These are phyloP conservation scores for Cytospora chrysosperma DNA, from an alignment of 2,329 filamentous ascomycete species.

Conservation along the genomic window DNA sequence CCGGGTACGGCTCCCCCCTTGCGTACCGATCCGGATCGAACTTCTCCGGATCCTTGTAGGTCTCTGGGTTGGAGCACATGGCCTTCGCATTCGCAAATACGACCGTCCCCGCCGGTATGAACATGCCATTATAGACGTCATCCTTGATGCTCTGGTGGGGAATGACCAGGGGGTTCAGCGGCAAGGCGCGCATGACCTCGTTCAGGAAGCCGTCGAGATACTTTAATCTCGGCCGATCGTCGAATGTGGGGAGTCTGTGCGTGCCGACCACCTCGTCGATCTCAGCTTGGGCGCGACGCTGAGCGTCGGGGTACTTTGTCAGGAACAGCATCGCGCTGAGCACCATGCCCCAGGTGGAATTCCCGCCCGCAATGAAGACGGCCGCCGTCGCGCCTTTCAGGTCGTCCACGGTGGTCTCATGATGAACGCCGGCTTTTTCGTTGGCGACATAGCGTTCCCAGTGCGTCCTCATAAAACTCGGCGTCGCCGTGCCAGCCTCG, in stretches of 20 bases:
- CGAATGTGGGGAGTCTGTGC: constrained; percentile 44
- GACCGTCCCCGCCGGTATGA: constrained; percentile 54
- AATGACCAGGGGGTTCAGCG: constrained; percentile 49
- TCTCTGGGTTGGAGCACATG: constrained; percentile 42
- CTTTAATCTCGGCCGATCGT: constrained; percentile 42
- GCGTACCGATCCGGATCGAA: constrained; percentile 50
- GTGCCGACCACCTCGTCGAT: constrained; percentile 48
- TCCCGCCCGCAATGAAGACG: constrained; percentile 47
- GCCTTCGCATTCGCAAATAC: constrained; percentile 39
- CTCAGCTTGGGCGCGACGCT: constrained; percentile 45
- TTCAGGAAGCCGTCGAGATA: constrained; percentile 48
- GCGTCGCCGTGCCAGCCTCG: constrained; percentile 33
- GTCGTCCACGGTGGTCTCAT: constrained; percentile 41
- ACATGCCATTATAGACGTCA: constrained; percentile 56
- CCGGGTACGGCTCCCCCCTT: constrained; percentile 45
- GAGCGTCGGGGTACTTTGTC: constrained; percentile 42
- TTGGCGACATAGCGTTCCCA: constrained; percentile 32
- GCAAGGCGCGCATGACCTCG: constrained; percentile 46
- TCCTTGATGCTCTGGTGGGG: constrained; percentile 55
- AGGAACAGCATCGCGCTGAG: constrained; percentile 44
- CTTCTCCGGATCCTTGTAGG: constrained; percentile 41
- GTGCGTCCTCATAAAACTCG: constrained; percentile 35
- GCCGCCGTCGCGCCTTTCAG: constrained; percentile 50
- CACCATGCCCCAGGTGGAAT: constrained; percentile 45
- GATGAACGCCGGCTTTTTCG: constrained; percentile 30